These are phyloP conservation scores for Aegilops umbellulata DNA, from an alignment of 176 grass and related monocot genomes.

Conservation along the genomic window DNA sequence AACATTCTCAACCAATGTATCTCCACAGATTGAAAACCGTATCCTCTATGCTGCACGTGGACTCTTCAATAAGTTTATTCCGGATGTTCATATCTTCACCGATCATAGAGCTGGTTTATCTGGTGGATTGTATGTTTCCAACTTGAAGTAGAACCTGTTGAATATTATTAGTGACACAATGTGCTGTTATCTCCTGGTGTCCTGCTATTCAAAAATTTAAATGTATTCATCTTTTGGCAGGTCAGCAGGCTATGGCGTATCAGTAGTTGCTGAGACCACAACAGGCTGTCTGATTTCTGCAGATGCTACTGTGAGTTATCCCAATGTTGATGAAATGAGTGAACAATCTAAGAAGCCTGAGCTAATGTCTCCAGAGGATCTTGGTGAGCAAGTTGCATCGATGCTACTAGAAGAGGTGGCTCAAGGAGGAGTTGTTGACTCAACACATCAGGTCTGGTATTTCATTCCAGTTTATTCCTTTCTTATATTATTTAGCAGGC, in stretches of 20 bases:
- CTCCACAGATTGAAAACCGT: constrained; percentile 64
- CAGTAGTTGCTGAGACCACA: constrained; percentile 88
- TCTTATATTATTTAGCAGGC: background rate
- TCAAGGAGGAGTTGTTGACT: constrained; percentile 92
- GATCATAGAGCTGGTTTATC: constrained; percentile 64
- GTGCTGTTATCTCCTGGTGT: constrained; percentile 9
- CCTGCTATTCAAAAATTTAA: background rate
- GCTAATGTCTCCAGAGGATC: constrained; percentile 74
- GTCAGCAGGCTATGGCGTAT: constrained; percentile 88
- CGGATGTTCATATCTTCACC: constrained; percentile 89
- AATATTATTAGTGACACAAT: background rate
- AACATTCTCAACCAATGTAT: constrained; percentile 76
- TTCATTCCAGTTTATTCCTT: background rate
- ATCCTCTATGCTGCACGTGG: constrained; percentile 84
- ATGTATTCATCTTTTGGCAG: constrained; percentile 44
- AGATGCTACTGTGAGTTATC: constrained; percentile 58
- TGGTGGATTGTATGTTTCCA: constrained; percentile 61
- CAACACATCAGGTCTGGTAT: constrained; percentile 70
- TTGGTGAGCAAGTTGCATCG: constrained; percentile 81
- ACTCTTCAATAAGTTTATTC: constrained; percentile 80
- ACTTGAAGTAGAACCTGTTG: background rate
- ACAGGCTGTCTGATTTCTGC: constrained; percentile 78
- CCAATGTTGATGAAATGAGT: constrained; percentile 64
- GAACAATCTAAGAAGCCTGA: constrained; percentile 63
- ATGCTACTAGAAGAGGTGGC: constrained; percentile 73